These are phyloP conservation scores for Microbotryum saponariae DNA, from an alignment of 1,284 basidiomycete species.

Conservation along the genomic window DNA sequence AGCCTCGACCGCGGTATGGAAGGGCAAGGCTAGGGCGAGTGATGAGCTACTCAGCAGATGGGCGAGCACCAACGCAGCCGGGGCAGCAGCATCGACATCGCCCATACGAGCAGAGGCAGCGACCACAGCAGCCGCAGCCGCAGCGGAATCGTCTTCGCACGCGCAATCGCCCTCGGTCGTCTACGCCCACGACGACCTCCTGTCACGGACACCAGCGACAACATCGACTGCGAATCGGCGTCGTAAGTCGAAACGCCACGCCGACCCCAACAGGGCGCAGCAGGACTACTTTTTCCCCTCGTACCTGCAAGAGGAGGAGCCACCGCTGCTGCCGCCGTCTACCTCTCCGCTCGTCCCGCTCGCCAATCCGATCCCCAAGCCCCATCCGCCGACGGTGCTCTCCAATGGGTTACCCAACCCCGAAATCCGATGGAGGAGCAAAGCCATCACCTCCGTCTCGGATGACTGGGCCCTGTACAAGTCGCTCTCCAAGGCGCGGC, in stretches of 20 bases:
- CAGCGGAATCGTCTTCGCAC: neutral
- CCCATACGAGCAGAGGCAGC: neutral
- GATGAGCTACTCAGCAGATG: neutral
- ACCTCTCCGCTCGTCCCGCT: conserved; percentile 30
- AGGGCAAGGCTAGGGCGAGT: conserved; percentile 3
- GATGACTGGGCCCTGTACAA: conserved; percentile 50
- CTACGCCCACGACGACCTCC: conserved; percentile 32
- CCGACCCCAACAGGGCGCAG: neutral
- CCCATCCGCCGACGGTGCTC: conserved; percentile 23
- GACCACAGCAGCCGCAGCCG: neutral
- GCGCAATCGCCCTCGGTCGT: neutral
- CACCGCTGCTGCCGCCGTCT: conserved; percentile 22
- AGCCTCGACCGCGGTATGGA: neutral
- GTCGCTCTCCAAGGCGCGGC: conserved; percentile 76
- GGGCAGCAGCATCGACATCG: neutral
- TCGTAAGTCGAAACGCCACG: neutral
- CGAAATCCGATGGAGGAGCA: conserved; percentile 26
- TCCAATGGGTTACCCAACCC: conserved; percentile 31
- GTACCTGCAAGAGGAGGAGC: conserved; percentile 15
- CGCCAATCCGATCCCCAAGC: conserved; percentile 12
- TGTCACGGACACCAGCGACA: conserved; percentile 5
- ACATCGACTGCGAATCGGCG: neutral
- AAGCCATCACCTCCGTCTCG: conserved; percentile 14
- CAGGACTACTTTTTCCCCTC: conserved; percentile 20
- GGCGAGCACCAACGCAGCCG: too few species aligned